Percentiles rank a stretch among this genome's conserved stretches.
Conservation (phyloP, 768 basidiomycete species). For the Amanita rubescens region DNA sequence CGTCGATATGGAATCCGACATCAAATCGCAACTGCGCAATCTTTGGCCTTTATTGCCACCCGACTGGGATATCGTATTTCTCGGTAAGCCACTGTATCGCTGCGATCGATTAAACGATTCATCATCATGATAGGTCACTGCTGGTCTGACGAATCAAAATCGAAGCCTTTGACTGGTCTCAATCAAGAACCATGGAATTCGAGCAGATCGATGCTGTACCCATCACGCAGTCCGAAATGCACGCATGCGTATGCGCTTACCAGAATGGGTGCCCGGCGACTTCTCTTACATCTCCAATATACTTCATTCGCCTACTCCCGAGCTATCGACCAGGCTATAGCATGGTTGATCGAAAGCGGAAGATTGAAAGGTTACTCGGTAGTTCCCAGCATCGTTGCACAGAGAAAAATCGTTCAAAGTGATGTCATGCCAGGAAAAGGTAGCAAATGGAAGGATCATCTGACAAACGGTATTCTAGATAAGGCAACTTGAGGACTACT, state of each 20-base stretch:
- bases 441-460: constrained; percentile 46
- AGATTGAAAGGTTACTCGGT: constrained; percentile 55
- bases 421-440: constrained; percentile 49
- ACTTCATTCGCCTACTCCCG: constrained; percentile 72
- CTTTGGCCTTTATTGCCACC: constrained; percentile 49
- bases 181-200: not conserved
- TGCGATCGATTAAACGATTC: not conserved
- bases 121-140: constrained; percentile 52
- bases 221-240: constrained; percentile 56
- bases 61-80: constrained; percentile 71
- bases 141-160: constrained; percentile 62
- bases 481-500: not conserved
- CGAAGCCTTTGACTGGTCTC: constrained; percentile 26
- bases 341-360: constrained; percentile 55
- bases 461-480: constrained; percentile 41
- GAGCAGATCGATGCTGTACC: constrained; percentile 35
- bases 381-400: constrained; percentile 60
- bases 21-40: constrained; percentile 29
- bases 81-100: constrained; percentile 36
- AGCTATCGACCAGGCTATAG: constrained; percentile 66
- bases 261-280: constrained; percentile 47
- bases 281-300: constrained; percentile 51
- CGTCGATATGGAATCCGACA: constrained; percentile 67
- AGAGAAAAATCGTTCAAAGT: constrained; percentile 50
- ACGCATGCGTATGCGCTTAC: constrained; percentile 70